These are phyloP conservation scores for Centrapalus pauciflorus DNA, from an alignment of 129 eudicot genomes.

Conservation along the genomic window DNA sequence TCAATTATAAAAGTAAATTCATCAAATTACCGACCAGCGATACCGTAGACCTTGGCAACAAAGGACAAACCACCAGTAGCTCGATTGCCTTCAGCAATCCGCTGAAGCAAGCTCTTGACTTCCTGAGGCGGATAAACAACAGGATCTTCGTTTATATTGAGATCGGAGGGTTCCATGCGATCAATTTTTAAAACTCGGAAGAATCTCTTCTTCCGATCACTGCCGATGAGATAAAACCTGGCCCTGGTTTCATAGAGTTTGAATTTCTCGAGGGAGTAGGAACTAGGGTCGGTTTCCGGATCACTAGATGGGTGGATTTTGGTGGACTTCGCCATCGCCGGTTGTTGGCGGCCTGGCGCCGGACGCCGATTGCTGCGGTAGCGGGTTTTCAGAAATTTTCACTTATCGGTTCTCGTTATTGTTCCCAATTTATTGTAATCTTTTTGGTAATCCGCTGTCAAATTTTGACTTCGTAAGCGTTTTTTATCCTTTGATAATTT, in stretches of 20 bases:
- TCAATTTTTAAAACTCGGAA: constrained; percentile 87
- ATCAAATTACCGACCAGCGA: constrained; percentile 56
- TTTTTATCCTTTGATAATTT: too few relatives aligned
- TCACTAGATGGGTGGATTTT: constrained; percentile 47
- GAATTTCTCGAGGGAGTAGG: constrained; percentile 85
- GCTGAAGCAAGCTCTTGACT: constrained; percentile 73
- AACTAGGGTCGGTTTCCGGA: constrained; percentile 40
- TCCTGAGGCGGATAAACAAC: constrained; percentile 87
- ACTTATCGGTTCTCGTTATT: too few relatives aligned
- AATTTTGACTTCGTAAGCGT: too few relatives aligned
- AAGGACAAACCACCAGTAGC: constrained; percentile 81
- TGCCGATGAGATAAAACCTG: constrained; percentile 80
- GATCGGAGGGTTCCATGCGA: constrained; percentile 82
- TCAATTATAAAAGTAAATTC: not conserved
- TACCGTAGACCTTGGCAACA: constrained; percentile 89
- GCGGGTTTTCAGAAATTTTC: too few relatives aligned
- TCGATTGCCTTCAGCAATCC: constrained; percentile 89
- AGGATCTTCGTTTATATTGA: constrained; percentile 87
- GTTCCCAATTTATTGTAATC: too few relatives aligned
- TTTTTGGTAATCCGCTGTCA: too few relatives aligned
- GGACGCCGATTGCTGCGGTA: too few relatives aligned
- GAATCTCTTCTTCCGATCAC: constrained; percentile 70
- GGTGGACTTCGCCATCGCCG: constrained; percentile 31
- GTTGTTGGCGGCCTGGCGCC: not conserved
- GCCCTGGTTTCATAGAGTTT: constrained; percentile 89